Conservation (phyloP, 306 rosid species). For the Quillaja saponaria region DNA sequence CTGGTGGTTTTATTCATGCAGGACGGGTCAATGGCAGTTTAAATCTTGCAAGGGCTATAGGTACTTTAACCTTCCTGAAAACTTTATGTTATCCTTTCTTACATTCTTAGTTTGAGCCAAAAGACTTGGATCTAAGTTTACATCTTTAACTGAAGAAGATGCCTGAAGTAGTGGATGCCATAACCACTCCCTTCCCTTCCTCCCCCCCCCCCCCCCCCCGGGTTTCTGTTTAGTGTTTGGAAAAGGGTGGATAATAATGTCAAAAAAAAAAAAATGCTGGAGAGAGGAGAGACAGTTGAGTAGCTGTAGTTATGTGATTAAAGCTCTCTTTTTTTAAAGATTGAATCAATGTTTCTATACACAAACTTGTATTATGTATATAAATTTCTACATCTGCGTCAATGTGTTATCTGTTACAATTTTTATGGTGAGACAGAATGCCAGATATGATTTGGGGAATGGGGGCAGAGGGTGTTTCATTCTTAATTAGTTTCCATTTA, state of each 20-base stretch:
- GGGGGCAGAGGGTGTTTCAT: slow-evolving; percentile 20
- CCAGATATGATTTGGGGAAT: not conserved
- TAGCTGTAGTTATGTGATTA: not conserved
- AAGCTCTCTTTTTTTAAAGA: slow-evolving; percentile 8
- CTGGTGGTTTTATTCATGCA: slow-evolving; percentile 94
- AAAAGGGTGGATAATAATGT: slow-evolving; percentile 10
- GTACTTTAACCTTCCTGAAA: slow-evolving; percentile 38
- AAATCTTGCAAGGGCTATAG: slow-evolving; percentile 98
- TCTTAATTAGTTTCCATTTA: slow-evolving; percentile 32
- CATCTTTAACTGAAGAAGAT: slow-evolving; percentile 17
- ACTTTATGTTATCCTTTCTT: slow-evolving; percentile 10
- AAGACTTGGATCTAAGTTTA: slow-evolving; percentile 1
- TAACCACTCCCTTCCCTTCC: no score
- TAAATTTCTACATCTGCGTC: not conserved
- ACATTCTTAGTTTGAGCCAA: slow-evolving; percentile 6
- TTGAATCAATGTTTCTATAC: not conserved
- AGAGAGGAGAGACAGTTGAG: no score
- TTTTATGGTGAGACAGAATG: not conserved
- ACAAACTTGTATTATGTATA: not conserved
- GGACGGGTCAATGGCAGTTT: slow-evolving; percentile 97
- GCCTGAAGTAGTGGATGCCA: slow-evolving; percentile 14
- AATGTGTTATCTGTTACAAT: not conserved
- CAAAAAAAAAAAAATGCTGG: no score
- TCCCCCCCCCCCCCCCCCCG: not conserved
- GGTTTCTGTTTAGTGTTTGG: slow-evolving; percentile 22